phyloP scores from a whole-genome alignment of 768 basidiomycete genomes.

The Lyophyllum semitale region DNA sequence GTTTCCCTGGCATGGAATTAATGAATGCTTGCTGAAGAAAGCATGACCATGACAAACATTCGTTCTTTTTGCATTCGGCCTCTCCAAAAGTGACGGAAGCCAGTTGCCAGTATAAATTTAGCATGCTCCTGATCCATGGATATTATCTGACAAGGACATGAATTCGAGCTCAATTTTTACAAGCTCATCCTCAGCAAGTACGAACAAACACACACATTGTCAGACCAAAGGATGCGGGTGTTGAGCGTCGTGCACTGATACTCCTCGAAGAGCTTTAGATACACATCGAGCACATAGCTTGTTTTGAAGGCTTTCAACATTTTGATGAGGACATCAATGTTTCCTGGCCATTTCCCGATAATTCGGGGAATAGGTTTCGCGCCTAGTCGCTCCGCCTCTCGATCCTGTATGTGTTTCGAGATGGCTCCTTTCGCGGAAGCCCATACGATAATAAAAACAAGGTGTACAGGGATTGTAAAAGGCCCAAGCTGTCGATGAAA shows the following conservation, averaged over 20 bases:
- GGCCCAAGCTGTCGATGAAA: constrained; percentile 33
- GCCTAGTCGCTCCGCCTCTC: constrained; percentile 48
- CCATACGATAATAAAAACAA: constrained; percentile 44
- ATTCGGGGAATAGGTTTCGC: constrained; percentile 58
- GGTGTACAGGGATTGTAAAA: constrained; percentile 36
- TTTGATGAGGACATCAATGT: constrained; percentile 64
- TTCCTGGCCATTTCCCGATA: constrained; percentile 76
- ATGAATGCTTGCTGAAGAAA: not conserved
- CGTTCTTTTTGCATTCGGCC: constrained; percentile 65
- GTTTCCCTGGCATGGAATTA: constrained; percentile 39
- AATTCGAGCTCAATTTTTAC: not conserved
- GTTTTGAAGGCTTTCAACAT: constrained; percentile 58
- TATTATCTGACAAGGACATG: constrained; percentile 49
- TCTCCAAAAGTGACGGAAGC: constrained; percentile 70
- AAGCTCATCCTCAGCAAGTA: not conserved
- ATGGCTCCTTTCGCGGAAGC: constrained; percentile 36
- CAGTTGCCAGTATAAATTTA: constrained; percentile 66
- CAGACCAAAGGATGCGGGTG: constrained; percentile 66
- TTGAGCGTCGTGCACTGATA: constrained; percentile 74
- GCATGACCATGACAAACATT: constrained; percentile 44
- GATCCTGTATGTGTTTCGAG: constrained; percentile 34
- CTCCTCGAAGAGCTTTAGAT: constrained; percentile 67
- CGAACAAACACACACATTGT: constrained; percentile 50
- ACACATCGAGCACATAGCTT: constrained; percentile 63
- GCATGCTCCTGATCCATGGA: constrained; percentile 74